Evolutionary conservation across 208 protist genomes (phyloP), one percentile per base, ranked within the genome.

Genomic region (Crithidia bombi): DNA sequence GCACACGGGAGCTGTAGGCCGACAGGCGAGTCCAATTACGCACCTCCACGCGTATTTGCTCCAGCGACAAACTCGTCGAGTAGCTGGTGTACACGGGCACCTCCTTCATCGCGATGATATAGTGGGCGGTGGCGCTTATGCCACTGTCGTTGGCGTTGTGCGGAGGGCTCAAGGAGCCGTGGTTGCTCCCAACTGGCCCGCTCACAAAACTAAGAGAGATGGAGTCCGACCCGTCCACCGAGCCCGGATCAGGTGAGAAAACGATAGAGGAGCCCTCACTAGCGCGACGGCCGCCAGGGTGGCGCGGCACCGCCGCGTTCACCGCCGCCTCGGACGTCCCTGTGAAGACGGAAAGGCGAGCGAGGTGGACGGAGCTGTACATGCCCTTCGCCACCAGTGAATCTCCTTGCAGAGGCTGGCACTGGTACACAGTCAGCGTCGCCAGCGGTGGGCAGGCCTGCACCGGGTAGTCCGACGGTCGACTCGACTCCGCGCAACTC

Each of bases 41-140:
- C 41, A 86, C 75, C 56, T 92, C 79, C 9, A 77, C 63, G 9
- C 58, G 35, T 7, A 92, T 36, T 26, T 78, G 79, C 41, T 83
- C 57, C 28, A 84, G 63, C 71, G 78, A 46, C 39, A 41, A 17
- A 23, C 54, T 19, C 5, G 64, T 30, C 12, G 75, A 59, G 46
- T 71, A 75, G 54, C 69, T 65, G 9, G 47, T 46, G 46, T 55
- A 41, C 28, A 91, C 43, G 3, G 58, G 46, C 19, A 87, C 54
- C 69, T 91, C 86, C 70, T 91, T 91, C 68, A 85, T 82, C 17
- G 83, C 86, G 39, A 91, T 87, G 32, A 89, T 69, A 69, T 86
- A 91, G 67, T 80, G 79, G 52, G 62, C 33, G 19, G 58, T 49
- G 6, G 26, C 30, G 19, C 58, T 15, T 9, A 19, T n/a, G 25